A percentile compares a stretch with the other conserved stretches of the same genome.
These are phyloP conservation scores for Coniochaeta prunicola DNA, from an alignment of 2,329 filamentous ascomycete species.

Conservation along the genomic window DNA sequence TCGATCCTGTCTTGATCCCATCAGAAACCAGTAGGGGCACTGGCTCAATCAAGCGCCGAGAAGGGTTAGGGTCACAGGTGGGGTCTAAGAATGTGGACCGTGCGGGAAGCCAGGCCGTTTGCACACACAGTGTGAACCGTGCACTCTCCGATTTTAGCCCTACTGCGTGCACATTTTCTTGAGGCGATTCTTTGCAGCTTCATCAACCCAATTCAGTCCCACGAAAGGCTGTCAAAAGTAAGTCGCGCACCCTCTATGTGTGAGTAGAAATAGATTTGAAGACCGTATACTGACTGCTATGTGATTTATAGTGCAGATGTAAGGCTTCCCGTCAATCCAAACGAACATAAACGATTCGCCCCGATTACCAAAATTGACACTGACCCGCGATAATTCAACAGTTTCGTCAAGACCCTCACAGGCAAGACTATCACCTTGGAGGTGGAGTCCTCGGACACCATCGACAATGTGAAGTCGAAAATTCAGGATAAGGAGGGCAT, in stretches of 20 bases:
- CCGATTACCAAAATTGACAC: background rate
- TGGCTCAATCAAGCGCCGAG: too few species aligned
- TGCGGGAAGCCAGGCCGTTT: background rate
- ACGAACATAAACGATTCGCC: conserved; percentile 3
- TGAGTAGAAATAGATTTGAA: background rate
- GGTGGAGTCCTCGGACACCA: conserved; percentile 98
- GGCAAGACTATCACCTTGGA: conserved; percentile 99
- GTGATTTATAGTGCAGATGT: conserved; percentile 74
- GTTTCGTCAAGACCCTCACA: conserved; percentile 99
- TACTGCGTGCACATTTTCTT: background rate
- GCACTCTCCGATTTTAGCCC: conserved; percentile 1
- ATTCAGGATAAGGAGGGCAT: conserved; percentile 99
- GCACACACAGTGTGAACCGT: background rate
- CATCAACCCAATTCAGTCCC: conserved; percentile 26
- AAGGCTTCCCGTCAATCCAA: conserved; percentile 33
- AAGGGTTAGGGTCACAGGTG: background rate
- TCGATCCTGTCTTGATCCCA: too few species aligned
- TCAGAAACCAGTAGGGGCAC: too few species aligned
- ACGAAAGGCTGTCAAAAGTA: conserved; percentile 52
- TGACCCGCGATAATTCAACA: conserved; percentile 29
- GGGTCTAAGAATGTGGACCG: background rate
- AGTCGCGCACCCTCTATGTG: conserved; percentile 25
- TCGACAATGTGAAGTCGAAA: conserved; percentile 99
- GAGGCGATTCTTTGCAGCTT: conserved; percentile 29
- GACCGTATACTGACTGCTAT: conserved; percentile 13